Evolutionary conservation across 352 stramenopile species (phyloP), one percentile per base, ranked within the genome.

Genomic region (Elongisporangium anandrum): DNA sequence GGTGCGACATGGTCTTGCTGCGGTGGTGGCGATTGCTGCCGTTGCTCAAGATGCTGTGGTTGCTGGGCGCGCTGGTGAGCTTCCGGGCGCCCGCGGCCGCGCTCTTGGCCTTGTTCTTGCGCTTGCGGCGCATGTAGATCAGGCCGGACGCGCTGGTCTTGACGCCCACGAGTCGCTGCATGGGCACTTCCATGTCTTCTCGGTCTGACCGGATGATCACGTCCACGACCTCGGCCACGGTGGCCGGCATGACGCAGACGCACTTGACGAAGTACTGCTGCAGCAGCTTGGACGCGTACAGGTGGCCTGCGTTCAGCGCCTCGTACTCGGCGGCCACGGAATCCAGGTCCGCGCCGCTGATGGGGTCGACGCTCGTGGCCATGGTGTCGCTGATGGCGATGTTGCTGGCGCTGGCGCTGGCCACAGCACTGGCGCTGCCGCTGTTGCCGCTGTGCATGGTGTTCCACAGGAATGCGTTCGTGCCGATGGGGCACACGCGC

Each of bases 251-350:
- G n/a, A 85, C 52, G 38, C 73, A 75, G 15, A 84, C 69, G 64
- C 75, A 79, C 54, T 90, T 90, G 24, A 90, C 80, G 22, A 90
- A 68, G 57, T 90, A 92, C 49, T 90, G 77, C 67, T 90, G 81
- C 56, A 90, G 59, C 47, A 85, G 67, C 62, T 86, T 84, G 9
- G 75, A 87, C 17, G 67, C 62, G 53, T 76, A 85, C 50, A 77
- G 57, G 50, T 83, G 49, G 50, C 65, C 72, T 15, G 63, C 70
- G 54, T 59, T 57, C 16, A 69, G 69, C 15, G 75, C 68, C 38
- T 41, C 29, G 29, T 41, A 41, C 29, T 41, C 29, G 29, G 29
- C 29, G 29, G 29, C 29, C 29, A 60, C 62, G 23, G 57, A 52
- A 19, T 78, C 70, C 66, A 60, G 68, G 41, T 85, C 70, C 38